phyloP scores from a whole-genome alignment of 495 filamentous ascomycete species.

The Xeromyces bisporus region DNA sequence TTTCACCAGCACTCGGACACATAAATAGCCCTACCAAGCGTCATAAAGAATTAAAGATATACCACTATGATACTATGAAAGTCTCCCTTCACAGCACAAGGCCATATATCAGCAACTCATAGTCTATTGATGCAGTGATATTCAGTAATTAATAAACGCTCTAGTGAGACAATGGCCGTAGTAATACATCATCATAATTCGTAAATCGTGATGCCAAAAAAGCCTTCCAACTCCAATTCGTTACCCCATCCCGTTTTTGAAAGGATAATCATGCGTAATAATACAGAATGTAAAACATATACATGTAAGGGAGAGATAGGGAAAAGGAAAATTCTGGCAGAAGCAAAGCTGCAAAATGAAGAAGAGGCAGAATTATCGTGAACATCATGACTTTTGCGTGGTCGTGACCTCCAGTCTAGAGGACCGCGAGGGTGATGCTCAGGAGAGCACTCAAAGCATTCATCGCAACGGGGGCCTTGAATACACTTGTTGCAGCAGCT shows the following conservation, averaged over 20 bases:
- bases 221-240: neutral
- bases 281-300: conserved; percentile 1
- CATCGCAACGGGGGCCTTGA: conserved; percentile 3
- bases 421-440: conserved; percentile 5
- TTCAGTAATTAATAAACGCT: no score
- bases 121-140: no score
- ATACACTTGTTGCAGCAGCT: conserved; percentile 3
- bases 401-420: conserved; percentile 7
- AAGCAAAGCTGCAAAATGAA: no score
- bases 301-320: conserved; percentile 1
- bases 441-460: conserved; percentile 10
- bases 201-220: neutral
- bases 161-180: no score
- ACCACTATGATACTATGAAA: no score
- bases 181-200: no score
- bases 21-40: no score
- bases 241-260: conserved; percentile 1
- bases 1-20: no score
- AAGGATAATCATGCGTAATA: conserved; percentile 3
- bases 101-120: no score
- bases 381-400: conserved; percentile 8
- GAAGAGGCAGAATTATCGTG: conserved; percentile 8
- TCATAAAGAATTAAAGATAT: no score
- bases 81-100: no score
- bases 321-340: conserved; percentile 10